Conservation (phyloP, 1,139 yeast species). For the Pneumocystis murina region DNA sequence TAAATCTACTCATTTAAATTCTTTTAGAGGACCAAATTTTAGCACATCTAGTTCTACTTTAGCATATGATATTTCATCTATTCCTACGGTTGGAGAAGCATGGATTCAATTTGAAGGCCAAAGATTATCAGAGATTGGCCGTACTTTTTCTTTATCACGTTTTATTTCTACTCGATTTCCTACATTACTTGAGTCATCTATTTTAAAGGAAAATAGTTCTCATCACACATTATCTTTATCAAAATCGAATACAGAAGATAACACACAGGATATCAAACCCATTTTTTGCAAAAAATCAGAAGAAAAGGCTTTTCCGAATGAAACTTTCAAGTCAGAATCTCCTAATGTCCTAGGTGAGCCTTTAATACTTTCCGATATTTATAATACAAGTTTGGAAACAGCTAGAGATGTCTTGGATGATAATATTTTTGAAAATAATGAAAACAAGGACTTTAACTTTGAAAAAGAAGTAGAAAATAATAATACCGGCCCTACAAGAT, state of each 20-base stretch:
- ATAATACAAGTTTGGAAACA: background rate
- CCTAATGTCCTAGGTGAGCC: background rate
- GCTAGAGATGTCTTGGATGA: background rate
- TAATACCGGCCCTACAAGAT: constrained; percentile 48
- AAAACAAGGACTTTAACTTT: constrained; percentile 24
- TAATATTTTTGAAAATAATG: constrained; percentile 8
- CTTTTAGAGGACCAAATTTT: constrained; percentile 22
- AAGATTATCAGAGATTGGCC: constrained; percentile 28
- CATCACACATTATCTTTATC: background rate
- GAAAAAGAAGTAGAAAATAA: constrained; percentile 34
- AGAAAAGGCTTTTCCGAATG: too few species aligned
- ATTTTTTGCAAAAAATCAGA: background rate
- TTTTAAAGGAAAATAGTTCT: background rate
- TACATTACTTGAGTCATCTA: background rate
- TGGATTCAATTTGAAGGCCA: constrained; percentile 37
- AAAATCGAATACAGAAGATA: background rate
- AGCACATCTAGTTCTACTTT: constrained; percentile 17
- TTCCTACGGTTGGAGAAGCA: constrained; percentile 51
- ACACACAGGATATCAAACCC: background rate
- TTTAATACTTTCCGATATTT: background rate
- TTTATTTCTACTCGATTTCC: background rate
- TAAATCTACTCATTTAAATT: constrained; percentile 43
- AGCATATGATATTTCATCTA: constrained; percentile 19
- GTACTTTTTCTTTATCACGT: constrained; percentile 4
- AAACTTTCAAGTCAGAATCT: background rate